These are phyloP conservation scores for Aspergillus baeticus DNA, from an alignment of 495 filamentous ascomycete species.

Conservation along the genomic window DNA sequence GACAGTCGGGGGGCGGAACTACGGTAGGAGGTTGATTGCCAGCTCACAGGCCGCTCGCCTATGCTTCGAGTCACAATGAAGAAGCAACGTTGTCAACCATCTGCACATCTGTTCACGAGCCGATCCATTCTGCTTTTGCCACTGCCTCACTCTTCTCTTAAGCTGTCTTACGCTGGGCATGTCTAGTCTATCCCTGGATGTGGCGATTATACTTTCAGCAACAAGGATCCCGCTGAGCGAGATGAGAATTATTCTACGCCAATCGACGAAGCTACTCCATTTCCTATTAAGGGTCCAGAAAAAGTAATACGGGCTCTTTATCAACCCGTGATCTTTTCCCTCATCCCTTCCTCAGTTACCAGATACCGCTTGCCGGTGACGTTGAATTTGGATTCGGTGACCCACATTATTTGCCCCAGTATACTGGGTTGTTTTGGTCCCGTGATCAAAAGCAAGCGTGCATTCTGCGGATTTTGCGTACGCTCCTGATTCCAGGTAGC, in stretches of 20 bases:
- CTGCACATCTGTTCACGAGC: slow-evolving; percentile 20
- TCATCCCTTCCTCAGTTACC: neutral
- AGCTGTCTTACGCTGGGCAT: slow-evolving; percentile 30
- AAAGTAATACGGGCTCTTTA: slow-evolving; percentile 5
- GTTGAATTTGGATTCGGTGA: slow-evolving; percentile 46
- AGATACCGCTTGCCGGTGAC: slow-evolving; percentile 23
- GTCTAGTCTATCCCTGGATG: slow-evolving; percentile 22
- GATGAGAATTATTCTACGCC: slow-evolving; percentile 25
- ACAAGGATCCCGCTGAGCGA: slow-evolving; percentile 34
- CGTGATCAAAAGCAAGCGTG: slow-evolving; percentile 45
- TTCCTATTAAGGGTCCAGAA: slow-evolving; percentile 9
- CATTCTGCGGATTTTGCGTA: slow-evolving; percentile 39
- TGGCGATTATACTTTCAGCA: slow-evolving; percentile 27
- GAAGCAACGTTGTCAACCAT: slow-evolving; percentile 20
- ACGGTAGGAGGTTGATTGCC: slow-evolving; percentile 37
- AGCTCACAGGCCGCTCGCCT: slow-evolving; percentile 32
- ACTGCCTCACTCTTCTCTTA: slow-evolving; percentile 30
- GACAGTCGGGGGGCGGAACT: slow-evolving; percentile 24
- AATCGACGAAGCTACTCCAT: slow-evolving; percentile 21
- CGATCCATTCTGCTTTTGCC: slow-evolving; percentile 28
- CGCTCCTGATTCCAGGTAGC: slow-evolving; percentile 29
- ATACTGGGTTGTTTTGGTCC: slow-evolving; percentile 40
- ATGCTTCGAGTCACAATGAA: slow-evolving; percentile 26
- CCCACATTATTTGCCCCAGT: slow-evolving; percentile 44
- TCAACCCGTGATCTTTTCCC: neutral